A percentile compares a stretch with the other conserved stretches of the same genome.
phyloP scores from a whole-genome alignment of 208 protist species.

The Endotrypanum monterogeii region DNA sequence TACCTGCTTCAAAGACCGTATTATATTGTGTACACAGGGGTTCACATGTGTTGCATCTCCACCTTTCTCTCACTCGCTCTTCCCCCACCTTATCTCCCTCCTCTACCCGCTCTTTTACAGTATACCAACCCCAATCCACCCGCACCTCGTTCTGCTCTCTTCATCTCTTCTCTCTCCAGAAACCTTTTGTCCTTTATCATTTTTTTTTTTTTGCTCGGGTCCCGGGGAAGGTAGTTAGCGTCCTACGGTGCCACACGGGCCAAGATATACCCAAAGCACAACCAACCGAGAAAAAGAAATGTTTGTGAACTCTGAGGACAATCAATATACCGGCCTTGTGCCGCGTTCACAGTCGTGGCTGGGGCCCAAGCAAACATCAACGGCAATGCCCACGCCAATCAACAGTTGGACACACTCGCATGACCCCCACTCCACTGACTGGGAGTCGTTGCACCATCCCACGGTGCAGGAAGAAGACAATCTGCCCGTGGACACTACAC shows the following conservation, averaged over 20 bases:
- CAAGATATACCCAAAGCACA: neutral
- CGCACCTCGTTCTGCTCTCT: no score
- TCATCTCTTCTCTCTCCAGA: neutral
- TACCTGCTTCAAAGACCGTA: no score
- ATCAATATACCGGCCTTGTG: slow-evolving; percentile 18
- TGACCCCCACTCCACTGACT: neutral
- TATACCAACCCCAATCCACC: no score
- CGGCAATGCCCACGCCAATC: neutral
- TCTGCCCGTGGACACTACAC: slow-evolving; percentile 18
- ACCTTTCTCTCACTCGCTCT: neutral
- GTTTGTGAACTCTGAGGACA: slow-evolving; percentile 4
- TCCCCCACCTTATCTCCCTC: neutral
- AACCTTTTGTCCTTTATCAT: neutral
- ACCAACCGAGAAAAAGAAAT: neutral
- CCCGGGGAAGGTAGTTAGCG: neutral
- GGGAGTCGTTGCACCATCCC: slow-evolving; percentile 9
- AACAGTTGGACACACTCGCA: neutral
- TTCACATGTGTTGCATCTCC: neutral
- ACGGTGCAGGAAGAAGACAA: slow-evolving; percentile 6
- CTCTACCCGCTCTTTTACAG: neutral
- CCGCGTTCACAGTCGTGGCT: slow-evolving; percentile 7
- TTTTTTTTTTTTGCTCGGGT: neutral
- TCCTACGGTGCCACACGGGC: neutral
- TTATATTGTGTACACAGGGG: no score
- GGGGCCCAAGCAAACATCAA: neutral